Evolutionary conservation across 2,329 filamentous ascomycete species (phyloP).

Genomic region (Colletotrichum sp.): DNA sequence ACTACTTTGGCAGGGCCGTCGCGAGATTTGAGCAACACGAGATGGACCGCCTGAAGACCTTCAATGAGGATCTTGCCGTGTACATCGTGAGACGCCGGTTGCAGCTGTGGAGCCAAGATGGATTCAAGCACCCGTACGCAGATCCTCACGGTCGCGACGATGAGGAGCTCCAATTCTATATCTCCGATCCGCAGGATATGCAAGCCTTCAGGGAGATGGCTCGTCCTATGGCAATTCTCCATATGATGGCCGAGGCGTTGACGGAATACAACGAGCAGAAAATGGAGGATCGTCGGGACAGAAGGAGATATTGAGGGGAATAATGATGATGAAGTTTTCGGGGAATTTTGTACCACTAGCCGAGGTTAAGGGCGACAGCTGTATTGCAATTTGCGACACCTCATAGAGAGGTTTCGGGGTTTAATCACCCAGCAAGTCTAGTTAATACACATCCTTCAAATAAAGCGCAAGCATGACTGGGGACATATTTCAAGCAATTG

Average conservation of each 20-base stretch:
- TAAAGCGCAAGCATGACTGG: accelerated
- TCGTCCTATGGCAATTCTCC: background rate
- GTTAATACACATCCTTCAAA: background rate
- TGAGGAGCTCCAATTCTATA: background rate
- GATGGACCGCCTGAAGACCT: background rate
- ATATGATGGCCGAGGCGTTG: background rate
- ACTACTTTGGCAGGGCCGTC: background rate
- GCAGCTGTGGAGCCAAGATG: background rate
- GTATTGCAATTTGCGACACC: background rate
- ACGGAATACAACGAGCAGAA: background rate
- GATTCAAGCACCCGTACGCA: background rate
- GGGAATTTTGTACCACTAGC: background rate
- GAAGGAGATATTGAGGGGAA: background rate
- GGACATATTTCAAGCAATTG: accelerated
- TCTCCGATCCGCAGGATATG: background rate
- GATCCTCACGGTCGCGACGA: background rate
- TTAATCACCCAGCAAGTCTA: background rate
- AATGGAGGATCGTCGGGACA: background rate
- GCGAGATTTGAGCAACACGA: background rate
- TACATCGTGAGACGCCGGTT: background rate
- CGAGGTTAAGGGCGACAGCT: background rate
- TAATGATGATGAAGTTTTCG: background rate
- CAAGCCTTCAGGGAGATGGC: background rate
- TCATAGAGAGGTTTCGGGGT: background rate
- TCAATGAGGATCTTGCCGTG: background rate